Percentiles rank a stretch among this genome's conserved stretches.
These are phyloP conservation scores for Globisporangium echinulatum DNA, from an alignment of 352 stramenopile genomes.

Conservation along the genomic window DNA sequence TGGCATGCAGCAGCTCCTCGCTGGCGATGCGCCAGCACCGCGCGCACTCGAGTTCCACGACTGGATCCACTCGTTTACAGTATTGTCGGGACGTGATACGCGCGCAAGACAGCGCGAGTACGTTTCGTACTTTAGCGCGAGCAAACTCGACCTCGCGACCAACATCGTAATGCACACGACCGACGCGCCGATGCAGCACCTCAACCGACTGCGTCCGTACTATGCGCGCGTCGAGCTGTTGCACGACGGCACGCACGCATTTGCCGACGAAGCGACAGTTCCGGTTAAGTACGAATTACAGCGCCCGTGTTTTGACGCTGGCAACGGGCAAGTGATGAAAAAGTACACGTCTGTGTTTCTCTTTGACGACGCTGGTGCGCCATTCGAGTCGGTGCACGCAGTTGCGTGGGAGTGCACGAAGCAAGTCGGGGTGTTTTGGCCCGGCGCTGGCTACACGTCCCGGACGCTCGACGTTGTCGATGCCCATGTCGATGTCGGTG, in stretches of 20 bases:
- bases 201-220: conserved; percentile 27
- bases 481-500: neutral
- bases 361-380: conserved; percentile 32
- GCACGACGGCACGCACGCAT: conserved; percentile 38
- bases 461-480: conserved; percentile 27
- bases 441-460: conserved; percentile 29
- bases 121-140: conserved; percentile 35
- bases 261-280: conserved; percentile 26
- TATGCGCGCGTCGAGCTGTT: conserved; percentile 34
- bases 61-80: conserved; percentile 70
- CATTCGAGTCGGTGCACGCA: conserved; percentile 34
- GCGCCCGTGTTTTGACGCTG: conserved; percentile 17
- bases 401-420: conserved; percentile 43
- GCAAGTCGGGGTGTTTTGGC: conserved; percentile 50
- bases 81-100: conserved; percentile 25
- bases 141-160: conserved; percentile 51
- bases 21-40: conserved; percentile 23
- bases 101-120: conserved; percentile 22
- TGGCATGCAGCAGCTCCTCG: conserved; percentile 40
- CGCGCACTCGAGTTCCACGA: conserved; percentile 65
- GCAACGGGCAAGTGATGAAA: conserved; percentile 52
- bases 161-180: conserved; percentile 53
- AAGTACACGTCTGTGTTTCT: conserved; percentile 63
- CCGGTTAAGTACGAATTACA: conserved; percentile 30
- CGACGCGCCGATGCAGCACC: conserved; percentile 21